These are phyloP conservation scores for Avena sativa DNA, from an alignment of 176 grass and related monocot genomes.

Conservation along the genomic window DNA sequence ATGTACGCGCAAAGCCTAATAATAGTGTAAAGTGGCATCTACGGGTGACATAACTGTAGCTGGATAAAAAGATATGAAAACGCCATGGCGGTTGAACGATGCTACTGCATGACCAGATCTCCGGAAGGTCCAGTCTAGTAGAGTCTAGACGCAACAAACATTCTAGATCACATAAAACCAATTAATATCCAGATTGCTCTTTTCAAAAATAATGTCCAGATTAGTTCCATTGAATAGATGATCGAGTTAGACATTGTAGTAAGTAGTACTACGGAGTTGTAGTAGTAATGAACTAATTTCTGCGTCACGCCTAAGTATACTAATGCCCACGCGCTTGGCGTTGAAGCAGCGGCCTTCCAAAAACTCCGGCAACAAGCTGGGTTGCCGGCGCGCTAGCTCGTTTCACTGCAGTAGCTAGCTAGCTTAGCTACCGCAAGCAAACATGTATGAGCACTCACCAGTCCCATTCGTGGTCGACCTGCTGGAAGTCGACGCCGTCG, in stretches of 20 bases:
- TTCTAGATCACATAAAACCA: neutral
- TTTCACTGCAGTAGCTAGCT: neutral
- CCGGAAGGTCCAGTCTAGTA: neutral
- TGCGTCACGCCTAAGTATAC: neutral
- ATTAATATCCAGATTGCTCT: neutral
- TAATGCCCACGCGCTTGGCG: neutral
- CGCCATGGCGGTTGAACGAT: neutral
- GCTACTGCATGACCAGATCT: neutral
- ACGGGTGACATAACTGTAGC: no score
- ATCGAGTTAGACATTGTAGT: neutral
- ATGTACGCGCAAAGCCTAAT: neutral
- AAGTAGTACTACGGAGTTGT: no score
- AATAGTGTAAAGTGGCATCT: neutral
- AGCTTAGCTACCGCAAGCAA: neutral
- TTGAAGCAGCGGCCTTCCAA: neutral
- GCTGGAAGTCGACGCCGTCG: constrained; percentile 74
- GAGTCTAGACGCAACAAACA: neutral
- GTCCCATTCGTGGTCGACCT: constrained; percentile 88
- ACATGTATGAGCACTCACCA: constrained; percentile 45
- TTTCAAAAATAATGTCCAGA: neutral
- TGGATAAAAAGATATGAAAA: neutral
- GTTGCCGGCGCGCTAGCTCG: neutral
- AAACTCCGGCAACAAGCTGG: neutral
- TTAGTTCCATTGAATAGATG: constrained; percentile 9
- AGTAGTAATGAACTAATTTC: neutral